Percentiles rank a stretch among this genome's conserved stretches.
Evolutionary conservation across 1,284 basidiomycete species (phyloP).

Genomic region (Melampsora abietis-canadensis): DNA sequence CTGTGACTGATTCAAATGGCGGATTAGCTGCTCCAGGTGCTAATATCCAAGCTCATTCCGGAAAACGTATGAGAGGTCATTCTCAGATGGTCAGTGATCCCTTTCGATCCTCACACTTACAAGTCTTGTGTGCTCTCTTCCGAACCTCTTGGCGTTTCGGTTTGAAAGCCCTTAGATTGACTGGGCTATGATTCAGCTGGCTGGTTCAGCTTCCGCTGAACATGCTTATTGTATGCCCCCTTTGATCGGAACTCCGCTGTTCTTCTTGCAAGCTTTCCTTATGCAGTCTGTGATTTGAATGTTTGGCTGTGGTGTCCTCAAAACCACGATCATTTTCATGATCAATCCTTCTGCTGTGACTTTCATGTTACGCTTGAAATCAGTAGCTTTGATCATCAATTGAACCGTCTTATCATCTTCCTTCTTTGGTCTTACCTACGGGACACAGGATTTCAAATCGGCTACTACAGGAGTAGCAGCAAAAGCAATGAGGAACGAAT

Average conservation of each 20-base stretch:
- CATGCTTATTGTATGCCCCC: not conserved
- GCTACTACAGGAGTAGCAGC: constrained; percentile 95
- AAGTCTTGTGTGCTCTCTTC: not conserved
- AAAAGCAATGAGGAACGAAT: constrained; percentile 98
- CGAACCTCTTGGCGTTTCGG: not conserved
- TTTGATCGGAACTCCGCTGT: not conserved
- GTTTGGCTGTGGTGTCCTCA: not conserved
- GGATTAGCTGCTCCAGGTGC: constrained; percentile 39
- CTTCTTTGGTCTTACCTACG: not conserved
- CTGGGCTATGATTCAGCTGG: not conserved
- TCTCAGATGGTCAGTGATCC: constrained; percentile 37
- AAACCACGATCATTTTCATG: not conserved
- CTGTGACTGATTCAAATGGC: constrained; percentile 20
- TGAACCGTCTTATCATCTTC: not conserved
- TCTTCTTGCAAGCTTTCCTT: too few species aligned
- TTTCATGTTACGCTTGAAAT: too few species aligned
- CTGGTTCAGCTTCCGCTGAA: not conserved
- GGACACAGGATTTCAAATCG: constrained; percentile 76
- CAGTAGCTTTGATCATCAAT: too few species aligned
- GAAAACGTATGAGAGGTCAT: constrained; percentile 42
- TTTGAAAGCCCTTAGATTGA: not conserved
- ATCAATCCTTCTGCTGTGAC: not conserved
- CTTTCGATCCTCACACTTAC: not conserved
- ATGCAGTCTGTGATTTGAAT: too few species aligned
- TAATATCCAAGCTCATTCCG: constrained; percentile 34